Evolutionary conservation across 345 rosid species (phyloP), one percentile per base, ranked within the genome.

Genomic region (Populus alba): DNA sequence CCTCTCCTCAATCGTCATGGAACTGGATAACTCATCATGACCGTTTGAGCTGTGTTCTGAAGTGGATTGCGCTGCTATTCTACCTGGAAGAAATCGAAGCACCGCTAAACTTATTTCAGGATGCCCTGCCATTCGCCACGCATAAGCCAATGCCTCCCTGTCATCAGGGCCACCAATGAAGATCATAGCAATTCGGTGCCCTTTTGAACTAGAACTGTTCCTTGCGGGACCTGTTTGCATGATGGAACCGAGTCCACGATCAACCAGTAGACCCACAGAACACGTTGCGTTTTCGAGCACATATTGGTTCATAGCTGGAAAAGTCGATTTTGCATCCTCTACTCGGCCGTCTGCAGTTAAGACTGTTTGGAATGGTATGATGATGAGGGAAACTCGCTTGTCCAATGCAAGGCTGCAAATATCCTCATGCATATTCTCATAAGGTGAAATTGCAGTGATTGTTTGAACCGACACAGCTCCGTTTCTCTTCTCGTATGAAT

Each of bases 221-320:
- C 20, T 6, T 8, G 6, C 61, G 0, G 38, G 27, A 25, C n/a
- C 29, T 16, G 17, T 22, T 10, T 18, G 57, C 11, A 10, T 18
- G 27, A 57, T 12, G 23, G 68, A 69, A 25, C 63, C 10, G 31
- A 69, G 68, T 0, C 81, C 81, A 7, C 76, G 75, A 62, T 78
- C 81, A 16, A 78, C 61, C 47, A 78, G 41, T 11, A 78, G 5
- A 33, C 81, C 81, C 3, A 78, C 70, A 12, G 81, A 71, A 66
- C 81, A 78, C 0, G 76, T 71, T n/a, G 81, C 76, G 20, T 45
- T 63, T 33, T 16, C 71, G n/a, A 71, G 16, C 35, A 78, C 65
- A 18, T 45, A 12, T 12, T 41, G 62, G 71, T 31, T 71, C 47
- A 71, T 45, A 31, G 12, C 38, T 4, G 12, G 39, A 8, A 63